These are phyloP conservation scores for Chaetoceros muelleri DNA, from an alignment of 108 stramenopile genomes.

Conservation along the genomic window DNA sequence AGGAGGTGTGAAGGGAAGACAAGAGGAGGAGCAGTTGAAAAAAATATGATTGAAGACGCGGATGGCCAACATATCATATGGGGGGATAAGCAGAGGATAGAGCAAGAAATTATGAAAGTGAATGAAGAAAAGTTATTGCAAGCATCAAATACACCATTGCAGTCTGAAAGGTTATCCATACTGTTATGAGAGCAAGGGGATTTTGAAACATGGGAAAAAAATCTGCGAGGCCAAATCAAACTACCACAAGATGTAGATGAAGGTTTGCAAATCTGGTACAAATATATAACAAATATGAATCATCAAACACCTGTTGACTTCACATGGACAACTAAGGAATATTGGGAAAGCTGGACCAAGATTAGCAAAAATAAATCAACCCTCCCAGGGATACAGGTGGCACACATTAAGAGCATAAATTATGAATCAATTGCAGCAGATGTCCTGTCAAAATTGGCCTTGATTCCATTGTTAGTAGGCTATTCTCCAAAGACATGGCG, in stretches of 20 bases:
- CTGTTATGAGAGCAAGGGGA: not conserved
- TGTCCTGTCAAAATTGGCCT: not conserved
- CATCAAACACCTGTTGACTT: not conserved
- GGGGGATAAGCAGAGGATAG: not conserved
- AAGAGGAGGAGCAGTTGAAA: not conserved
- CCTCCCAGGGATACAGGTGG: not conserved
- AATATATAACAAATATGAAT: not conserved
- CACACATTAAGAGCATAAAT: not conserved
- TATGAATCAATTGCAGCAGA: not conserved
- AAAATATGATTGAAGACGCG: not conserved
- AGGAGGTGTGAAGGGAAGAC: not conserved
- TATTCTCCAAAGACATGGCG: slow-evolving; percentile 2
- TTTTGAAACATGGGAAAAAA: not conserved
- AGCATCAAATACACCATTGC: not conserved
- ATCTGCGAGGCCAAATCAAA: not conserved
- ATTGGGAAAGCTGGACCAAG: not conserved
- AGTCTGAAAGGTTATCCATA: not conserved
- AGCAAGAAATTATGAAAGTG: not conserved
- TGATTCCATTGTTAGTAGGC: not conserved
- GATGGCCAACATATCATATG: not conserved
- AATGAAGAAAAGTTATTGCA: not conserved
- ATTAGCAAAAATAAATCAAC: not conserved
- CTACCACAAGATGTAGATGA: not conserved
- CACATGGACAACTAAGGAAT: not conserved
- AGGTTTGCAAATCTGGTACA: not conserved